A percentile compares a stretch with the other conserved stretches of the same genome.
Conservation (phyloP, 129 eudicot species). For the Artemisia argyi region DNA sequence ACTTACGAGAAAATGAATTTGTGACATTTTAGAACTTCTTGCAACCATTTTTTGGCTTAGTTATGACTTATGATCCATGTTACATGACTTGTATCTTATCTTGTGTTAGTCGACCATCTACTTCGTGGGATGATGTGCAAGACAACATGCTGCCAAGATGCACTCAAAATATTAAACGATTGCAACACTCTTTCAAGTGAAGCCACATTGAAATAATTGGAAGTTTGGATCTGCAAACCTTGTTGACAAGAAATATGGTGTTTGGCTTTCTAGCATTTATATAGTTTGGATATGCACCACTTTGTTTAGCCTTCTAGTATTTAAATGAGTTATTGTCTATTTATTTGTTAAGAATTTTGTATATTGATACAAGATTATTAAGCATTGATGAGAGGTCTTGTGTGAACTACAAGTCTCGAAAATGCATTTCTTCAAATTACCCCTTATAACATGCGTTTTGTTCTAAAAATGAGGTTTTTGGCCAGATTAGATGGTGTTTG, state of each 20-base stretch:
- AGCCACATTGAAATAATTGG: slow-evolving; percentile 2
- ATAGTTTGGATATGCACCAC: not conserved
- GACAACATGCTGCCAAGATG: slow-evolving; percentile 68
- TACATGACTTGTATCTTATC: slow-evolving; percentile 7
- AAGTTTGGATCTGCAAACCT: slow-evolving; percentile 8
- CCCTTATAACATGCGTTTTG: too few species aligned
- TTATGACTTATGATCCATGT: slow-evolving; percentile 2
- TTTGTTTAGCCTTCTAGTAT: not conserved
- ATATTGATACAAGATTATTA: too few species aligned
- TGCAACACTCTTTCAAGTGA: not conserved
- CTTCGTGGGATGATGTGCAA: slow-evolving; percentile 93
- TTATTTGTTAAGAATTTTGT: not conserved
- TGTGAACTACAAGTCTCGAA: too few species aligned
- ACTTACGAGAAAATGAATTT: slow-evolving; percentile 1
- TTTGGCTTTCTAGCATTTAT: too few species aligned
- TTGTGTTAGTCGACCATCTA: slow-evolving; percentile 64
- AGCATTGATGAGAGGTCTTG: too few species aligned
- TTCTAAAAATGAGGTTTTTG: too few species aligned
- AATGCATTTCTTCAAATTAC: too few species aligned
- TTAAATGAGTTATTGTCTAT: not conserved
- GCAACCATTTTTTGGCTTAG: slow-evolving; percentile 8
- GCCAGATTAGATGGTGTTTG: too few species aligned
- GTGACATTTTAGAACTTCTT: slow-evolving; percentile 1
- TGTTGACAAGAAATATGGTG: slow-evolving; percentile 1
- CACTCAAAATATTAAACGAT: slow-evolving; percentile 55